Conservation (phyloP, 2,329 filamentous ascomycete genomes). For the Nigrospora sphaerica region DNA sequence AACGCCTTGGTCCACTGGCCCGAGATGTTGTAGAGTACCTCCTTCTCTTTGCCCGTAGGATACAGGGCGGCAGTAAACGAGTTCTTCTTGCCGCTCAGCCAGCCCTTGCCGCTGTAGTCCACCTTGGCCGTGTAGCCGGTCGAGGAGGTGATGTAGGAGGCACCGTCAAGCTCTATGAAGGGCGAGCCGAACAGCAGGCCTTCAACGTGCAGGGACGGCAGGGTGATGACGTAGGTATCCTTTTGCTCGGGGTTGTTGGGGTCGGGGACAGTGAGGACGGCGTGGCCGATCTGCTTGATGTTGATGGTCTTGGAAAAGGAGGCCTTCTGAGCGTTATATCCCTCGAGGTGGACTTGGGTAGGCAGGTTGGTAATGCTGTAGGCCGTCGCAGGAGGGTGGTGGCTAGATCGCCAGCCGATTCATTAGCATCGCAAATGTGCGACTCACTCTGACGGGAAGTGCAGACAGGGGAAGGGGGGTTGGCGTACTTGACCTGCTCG, state of each 20-base stretch:
- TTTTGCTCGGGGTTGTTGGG: conserved; percentile 23
- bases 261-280: conserved; percentile 39
- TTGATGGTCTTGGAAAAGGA: conserved; percentile 41
- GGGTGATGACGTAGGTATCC: conserved; percentile 41
- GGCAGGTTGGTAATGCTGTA: conserved; percentile 38
- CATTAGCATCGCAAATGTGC: neutral
- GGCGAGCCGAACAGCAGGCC: conserved; percentile 38
- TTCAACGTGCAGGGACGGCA: conserved; percentile 39
- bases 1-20: conserved; percentile 37
- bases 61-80: conserved; percentile 36
- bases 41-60: conserved; percentile 27
- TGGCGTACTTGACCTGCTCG: conserved; percentile 34
- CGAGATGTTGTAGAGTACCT: conserved; percentile 27
- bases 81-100: conserved; percentile 37
- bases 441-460: neutral
- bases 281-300: conserved; percentile 43
- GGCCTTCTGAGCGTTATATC: conserved; percentile 45
- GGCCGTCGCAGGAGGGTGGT: conserved; percentile 46
- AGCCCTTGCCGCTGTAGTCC: conserved; percentile 36
- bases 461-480: neutral
- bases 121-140: conserved; percentile 38
- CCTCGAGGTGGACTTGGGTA: conserved; percentile 38
- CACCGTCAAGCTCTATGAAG: conserved; percentile 40
- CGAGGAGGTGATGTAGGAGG: conserved; percentile 37
- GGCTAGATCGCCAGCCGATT: conserved; percentile 20